Conservation (phyloP, 2,329 filamentous ascomycete species). For the Ascochyta pisi region DNA sequence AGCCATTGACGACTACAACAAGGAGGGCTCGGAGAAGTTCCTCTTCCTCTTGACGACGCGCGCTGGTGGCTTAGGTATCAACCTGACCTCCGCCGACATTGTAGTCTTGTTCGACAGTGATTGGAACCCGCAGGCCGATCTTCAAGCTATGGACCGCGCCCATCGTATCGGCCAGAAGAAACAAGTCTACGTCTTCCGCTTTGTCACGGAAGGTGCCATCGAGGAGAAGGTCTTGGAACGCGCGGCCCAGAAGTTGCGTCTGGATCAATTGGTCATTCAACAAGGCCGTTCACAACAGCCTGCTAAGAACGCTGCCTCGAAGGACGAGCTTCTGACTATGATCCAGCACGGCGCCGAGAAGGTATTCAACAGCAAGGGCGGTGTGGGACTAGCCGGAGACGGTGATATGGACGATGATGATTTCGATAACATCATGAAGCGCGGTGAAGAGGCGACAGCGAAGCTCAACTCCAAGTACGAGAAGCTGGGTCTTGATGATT, state of each 20-base stretch:
- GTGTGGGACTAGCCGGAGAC: constrained; percentile 65
- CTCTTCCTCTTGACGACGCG: constrained; percentile 94
- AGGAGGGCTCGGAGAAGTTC: constrained; percentile 84
- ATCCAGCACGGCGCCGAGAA: constrained; percentile 98
- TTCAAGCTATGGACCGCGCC: constrained; percentile 98
- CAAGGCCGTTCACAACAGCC: constrained; percentile 93
- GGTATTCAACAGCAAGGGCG: constrained; percentile 79
- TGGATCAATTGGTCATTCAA: constrained; percentile 97
- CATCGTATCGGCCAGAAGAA: constrained; percentile 99
- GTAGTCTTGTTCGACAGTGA: constrained; percentile 97
- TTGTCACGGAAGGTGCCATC: constrained; percentile 97
- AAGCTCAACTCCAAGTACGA: constrained; percentile 93
- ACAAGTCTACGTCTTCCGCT: constrained; percentile 94
- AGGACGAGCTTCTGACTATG: constrained; percentile 96
- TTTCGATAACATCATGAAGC: constrained; percentile 85
- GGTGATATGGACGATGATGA: constrained; percentile 81
- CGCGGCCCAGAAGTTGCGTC: constrained; percentile 92
- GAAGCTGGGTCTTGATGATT: constrained; percentile 92
- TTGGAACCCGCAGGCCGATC: constrained; percentile 98
- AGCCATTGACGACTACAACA: constrained; percentile 98
- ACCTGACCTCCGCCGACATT: constrained; percentile 92
- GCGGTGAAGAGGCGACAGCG: constrained; percentile 87
- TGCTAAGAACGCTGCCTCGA: constrained; percentile 88
- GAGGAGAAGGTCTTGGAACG: constrained; percentile 98
- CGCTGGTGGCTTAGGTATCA: constrained; percentile 95